Conservation (phyloP, 2,329 filamentous ascomycete genomes). For the Chaetomiaceae sp. region DNA sequence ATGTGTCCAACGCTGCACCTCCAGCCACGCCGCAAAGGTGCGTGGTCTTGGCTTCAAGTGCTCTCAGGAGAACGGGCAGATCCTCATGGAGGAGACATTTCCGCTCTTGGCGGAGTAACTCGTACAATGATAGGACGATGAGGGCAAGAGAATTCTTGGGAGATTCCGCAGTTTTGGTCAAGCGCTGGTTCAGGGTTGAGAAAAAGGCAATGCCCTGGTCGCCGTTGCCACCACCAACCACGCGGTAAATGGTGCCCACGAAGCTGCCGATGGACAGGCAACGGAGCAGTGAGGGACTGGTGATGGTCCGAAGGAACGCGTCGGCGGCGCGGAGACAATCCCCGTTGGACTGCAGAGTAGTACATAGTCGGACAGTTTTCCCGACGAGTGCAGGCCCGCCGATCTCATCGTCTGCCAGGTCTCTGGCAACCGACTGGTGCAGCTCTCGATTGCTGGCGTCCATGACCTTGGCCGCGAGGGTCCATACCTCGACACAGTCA, state of each 20-base stretch:
- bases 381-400: not conserved
- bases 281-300: constrained; percentile 33
- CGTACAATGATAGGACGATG: not conserved
- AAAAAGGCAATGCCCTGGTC: constrained; percentile 31
- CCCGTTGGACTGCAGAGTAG: not conserved
- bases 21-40: not conserved
- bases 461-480: not conserved
- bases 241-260: constrained; percentile 34
- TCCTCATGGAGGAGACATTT: constrained; percentile 11
- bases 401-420: constrained; percentile 12
- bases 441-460: not conserved
- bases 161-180: not conserved
- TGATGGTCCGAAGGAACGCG: constrained; percentile 32
- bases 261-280: constrained; percentile 37
- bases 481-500: not conserved
- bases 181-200: constrained; percentile 13
- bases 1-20: not conserved
- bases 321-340: not conserved
- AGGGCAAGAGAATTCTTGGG: not conserved
- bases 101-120: constrained; percentile 16
- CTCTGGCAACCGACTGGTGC: constrained; percentile 10
- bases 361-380: not conserved
- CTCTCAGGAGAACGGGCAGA: not conserved
- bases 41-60: not conserved
- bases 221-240: constrained; percentile 33